These are phyloP conservation scores for Calvatia gigantea DNA, from an alignment of 768 basidiomycete species.

Conservation along the genomic window DNA sequence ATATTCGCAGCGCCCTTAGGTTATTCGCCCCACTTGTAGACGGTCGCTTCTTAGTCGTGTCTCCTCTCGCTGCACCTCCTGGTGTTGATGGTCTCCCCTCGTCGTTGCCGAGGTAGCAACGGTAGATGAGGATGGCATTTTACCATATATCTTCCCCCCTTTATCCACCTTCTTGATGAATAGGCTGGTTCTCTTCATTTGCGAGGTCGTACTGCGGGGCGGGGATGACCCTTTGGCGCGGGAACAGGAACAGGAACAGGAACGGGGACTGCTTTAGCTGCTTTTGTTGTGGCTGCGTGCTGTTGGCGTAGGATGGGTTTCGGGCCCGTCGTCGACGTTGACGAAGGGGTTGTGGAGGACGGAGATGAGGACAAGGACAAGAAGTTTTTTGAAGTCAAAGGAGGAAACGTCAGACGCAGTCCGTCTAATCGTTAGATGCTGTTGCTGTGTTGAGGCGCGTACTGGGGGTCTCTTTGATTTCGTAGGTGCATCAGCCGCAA, in stretches of 20 bases:
- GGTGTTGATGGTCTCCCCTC: no score
- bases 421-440: conserved; percentile 20
- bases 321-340: conserved; percentile 12
- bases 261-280: not conserved
- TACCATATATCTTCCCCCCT: not conserved
- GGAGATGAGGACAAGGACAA: conserved; percentile 1
- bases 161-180: conserved; percentile 55
- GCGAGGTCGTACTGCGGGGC: conserved; percentile 60
- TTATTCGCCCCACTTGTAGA: conserved; percentile 44
- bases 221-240: conserved; percentile 17
- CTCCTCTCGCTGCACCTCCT: conserved; percentile 13
- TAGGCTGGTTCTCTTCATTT: conserved; percentile 83
- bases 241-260: conserved; percentile 23
- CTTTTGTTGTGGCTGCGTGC: not conserved
- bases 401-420: conserved; percentile 16
- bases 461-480: conserved; percentile 33
- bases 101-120: not conserved
- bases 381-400: conserved; percentile 9
- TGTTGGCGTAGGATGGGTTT: conserved; percentile 15
- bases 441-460: conserved; percentile 36
- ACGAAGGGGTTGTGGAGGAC: conserved; percentile 14
- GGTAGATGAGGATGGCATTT: not conserved
- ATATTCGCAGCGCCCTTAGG: conserved; percentile 54
- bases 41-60: conserved; percentile 35
- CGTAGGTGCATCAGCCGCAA: not conserved